Conservation (phyloP, 1,139 yeast species). For the Hansenula sp. region DNA sequence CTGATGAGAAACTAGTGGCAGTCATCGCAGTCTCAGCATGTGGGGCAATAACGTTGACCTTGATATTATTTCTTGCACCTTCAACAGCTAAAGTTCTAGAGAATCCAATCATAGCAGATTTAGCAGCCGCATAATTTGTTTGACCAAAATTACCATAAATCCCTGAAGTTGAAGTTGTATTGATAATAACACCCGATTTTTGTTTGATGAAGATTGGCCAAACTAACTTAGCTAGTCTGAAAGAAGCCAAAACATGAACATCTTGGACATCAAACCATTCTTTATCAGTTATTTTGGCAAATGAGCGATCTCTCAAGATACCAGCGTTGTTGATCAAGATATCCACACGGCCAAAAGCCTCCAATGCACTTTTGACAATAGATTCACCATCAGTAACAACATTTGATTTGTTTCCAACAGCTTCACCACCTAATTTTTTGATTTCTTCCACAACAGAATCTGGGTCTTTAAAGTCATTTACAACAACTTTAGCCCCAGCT, state of each 20-base stretch:
- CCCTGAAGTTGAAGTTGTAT: conserved; percentile 93
- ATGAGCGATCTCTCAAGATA: conserved; percentile 85
- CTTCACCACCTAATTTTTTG: conserved; percentile 70
- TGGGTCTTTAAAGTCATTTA: conserved; percentile 85
- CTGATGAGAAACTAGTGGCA: conserved; percentile 71
- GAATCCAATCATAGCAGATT: conserved; percentile 83
- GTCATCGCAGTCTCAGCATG: conserved; percentile 99
- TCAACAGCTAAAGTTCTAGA: conserved; percentile 85
- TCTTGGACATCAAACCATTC: conserved; percentile 83
- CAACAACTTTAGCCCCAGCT: conserved; percentile 94
- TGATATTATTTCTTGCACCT: conserved; percentile 76
- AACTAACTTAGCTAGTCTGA: conserved; percentile 79
- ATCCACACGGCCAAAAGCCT: conserved; percentile 80
- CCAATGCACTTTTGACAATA: conserved; percentile 75
- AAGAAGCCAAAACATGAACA: conserved; percentile 84
- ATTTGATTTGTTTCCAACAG: conserved; percentile 80
- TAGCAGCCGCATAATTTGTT: conserved; percentile 93
- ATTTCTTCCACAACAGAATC: conserved; percentile 74
- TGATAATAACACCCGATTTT: conserved; percentile 77
- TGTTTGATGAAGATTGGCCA: conserved; percentile 88
- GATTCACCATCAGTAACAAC: conserved; percentile 75
- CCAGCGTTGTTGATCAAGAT: conserved; percentile 92
- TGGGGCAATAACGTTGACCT: conserved; percentile 86
- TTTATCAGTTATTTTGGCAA: conserved; percentile 75
- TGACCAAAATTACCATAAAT: conserved; percentile 98